Conservation (phyloP, 495 filamentous ascomycete genomes). For the Tuber aestivum region DNA sequence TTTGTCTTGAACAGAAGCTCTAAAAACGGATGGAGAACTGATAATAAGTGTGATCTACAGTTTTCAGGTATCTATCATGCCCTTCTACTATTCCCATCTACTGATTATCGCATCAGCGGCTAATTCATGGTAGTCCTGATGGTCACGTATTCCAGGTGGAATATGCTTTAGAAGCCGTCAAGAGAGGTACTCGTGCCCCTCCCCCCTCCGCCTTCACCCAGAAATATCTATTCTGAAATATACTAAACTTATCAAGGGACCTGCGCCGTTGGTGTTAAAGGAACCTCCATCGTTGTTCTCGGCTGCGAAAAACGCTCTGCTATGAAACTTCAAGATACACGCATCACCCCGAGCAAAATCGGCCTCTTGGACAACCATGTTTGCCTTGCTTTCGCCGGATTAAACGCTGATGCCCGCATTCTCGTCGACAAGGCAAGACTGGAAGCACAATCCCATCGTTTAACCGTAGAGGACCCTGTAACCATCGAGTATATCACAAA, state of each 20-base stretch:
- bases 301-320: constrained; percentile 98
- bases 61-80: constrained; percentile 57
- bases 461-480: constrained; percentile 97
- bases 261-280: constrained; percentile 96
- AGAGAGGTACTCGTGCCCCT: constrained; percentile 63
- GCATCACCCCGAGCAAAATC: constrained; percentile 98
- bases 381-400: constrained; percentile 90
- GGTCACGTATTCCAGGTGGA: constrained; percentile 99
- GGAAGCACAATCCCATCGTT: constrained; percentile 92
- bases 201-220: background rate
- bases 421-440: constrained; percentile 94
- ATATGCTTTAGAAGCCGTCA: constrained; percentile 97
- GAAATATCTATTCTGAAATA: constrained; percentile 2
- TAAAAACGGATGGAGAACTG: constrained; percentile 22
- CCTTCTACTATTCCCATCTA: constrained; percentile 40
- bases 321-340: constrained; percentile 98
- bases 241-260: constrained; percentile 57
- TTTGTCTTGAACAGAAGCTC: constrained; percentile 32
- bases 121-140: constrained; percentile 68
- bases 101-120: constrained; percentile 14
- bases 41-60: constrained; percentile 50
- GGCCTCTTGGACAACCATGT: constrained; percentile 89
- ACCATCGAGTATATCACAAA: constrained; percentile 99
- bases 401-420: constrained; percentile 96
- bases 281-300: constrained; percentile 84